Conservation (phyloP, 1,284 basidiomycete genomes). For the Laetiporus sulphureus region DNA sequence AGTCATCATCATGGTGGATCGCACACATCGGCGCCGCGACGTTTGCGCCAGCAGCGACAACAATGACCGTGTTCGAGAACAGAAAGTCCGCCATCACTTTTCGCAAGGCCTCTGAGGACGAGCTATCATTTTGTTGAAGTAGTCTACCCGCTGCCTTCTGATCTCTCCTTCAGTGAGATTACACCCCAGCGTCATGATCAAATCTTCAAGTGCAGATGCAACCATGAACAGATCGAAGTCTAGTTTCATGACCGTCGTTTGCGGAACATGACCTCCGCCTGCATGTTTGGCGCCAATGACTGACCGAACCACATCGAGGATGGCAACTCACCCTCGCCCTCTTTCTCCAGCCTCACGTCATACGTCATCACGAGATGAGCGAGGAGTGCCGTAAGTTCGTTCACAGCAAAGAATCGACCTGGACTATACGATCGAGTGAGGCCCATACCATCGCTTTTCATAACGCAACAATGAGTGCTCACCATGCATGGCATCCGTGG, state of each 20-base stretch:
- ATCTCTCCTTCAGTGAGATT: too few relatives aligned
- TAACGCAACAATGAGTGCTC: too few relatives aligned
- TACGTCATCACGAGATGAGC: conserved; percentile 13
- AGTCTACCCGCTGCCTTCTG: conserved; percentile 11
- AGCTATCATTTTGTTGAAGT: too few relatives aligned
- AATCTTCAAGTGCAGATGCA: too few relatives aligned
- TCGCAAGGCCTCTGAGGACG: too few relatives aligned
- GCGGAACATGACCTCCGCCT: conserved; percentile 15
- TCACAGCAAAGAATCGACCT: conserved; percentile 15
- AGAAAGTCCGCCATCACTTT: conserved; percentile 30
- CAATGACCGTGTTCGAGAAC: conserved; percentile 8
- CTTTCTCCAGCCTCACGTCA: conserved; percentile 14
- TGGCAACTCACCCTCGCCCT: conserved; percentile 15
- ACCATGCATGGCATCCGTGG: conserved; percentile 23
- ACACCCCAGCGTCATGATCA: too few relatives aligned
- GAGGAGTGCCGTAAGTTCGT: conserved; percentile 14
- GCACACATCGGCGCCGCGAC: not conserved
- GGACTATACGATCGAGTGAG: conserved; percentile 10
- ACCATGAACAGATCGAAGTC: too few relatives aligned
- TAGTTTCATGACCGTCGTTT: conserved; percentile 10
- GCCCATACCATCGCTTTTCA: not conserved
- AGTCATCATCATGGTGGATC: not conserved
- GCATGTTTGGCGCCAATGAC: conserved; percentile 8
- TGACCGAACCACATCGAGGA: conserved; percentile 7
- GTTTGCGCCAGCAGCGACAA: not conserved